Base-by-base conservation (phyloP, 2,329 filamentous ascomycete genomes). In the Xylariaceae sp. region DNA sequence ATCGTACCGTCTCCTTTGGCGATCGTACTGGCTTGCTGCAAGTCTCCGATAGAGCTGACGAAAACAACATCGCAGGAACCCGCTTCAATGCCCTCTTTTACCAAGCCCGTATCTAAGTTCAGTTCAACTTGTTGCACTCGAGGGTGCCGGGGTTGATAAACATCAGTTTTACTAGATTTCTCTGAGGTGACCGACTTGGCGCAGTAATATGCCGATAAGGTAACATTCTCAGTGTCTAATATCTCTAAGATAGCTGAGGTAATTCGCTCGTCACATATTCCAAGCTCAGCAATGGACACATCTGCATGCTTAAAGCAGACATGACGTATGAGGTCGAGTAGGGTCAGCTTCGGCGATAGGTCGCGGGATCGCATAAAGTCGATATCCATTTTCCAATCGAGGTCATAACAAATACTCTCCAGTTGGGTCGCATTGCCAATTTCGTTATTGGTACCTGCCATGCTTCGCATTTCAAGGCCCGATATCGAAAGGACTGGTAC, bases 381-480 rank as follows among this genome's bases (percentile, higher is more conserved):
- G 2, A 45, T 14, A 38, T 59, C 56, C 2, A 33, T 6, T 14
- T 44, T n/a, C 56, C 56, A 59, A 7, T 45, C 31, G 14, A 57
- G 38, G 10, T 51, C 45, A 16, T 59, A 57, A 36, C 56, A 59
- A 13, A 48, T 50, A 2, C 33, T 41, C 1, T 31, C 5, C 13
- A 14, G n/a, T 31, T 7, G 16, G 14, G 6, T 11, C 18, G 13
- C n/a, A 4, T 2, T n/a, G 6, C 12, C 17, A 4, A 6, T 17
- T 10, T 19, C 18, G n/a, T 5, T 18, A 4, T 16, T 16, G 4
- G 11, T 6, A 12, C 18, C 19, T 6, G 47, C 51, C 12, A 57
- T 31, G 48, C 54, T 57, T 33, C 57, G 34, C 34, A 45, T 42
- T 28, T 57, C 51, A 2, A 57, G 49, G 14, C 50, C 48, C 1